Base-by-base conservation (phyloP, 768 basidiomycete species). In the Rhizopogon salebrosus region DNA sequence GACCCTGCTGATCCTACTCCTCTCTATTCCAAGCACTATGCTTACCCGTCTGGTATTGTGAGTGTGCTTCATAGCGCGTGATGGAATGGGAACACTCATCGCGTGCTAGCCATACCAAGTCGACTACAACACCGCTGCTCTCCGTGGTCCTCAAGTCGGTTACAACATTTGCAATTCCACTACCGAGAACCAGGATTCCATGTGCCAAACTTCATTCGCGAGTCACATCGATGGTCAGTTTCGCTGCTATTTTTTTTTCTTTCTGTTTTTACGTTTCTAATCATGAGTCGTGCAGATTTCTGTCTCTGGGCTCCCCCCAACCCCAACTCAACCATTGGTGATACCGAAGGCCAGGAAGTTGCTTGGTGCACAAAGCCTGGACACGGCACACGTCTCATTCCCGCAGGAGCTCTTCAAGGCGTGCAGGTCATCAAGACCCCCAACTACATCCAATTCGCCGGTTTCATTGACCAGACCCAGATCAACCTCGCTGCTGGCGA, bases 321-420 rank as follows among this genome's bases (percentile, higher is more conserved):
- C n/a, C 71, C 77, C 3, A 72, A 80, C 63, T 72, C 76, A 13
- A 66, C 70, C 16, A 83, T 92, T 40, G 84, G 77, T 31, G 75
- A 86, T 54, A 78, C 78, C 2, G 91, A 93, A 63, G 83, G 78
- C 38, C 72, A 81, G 63, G 83, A 81, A 61, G 85, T 92, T 9
- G 82, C 88, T 1, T 93, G 80, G 78, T 93, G 89, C 70, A 80
- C 83, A n/a, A 81, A 85, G 64, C 75, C 76, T 1, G 80, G 80
- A 6, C 80, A 78, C 50, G 90, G 90, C 2, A 83, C 87, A 3
- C 85, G 91, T 53, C 62, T 85, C 49, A 88, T 92, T 31, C 87
- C 87, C n/a, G 67, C 62, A 0, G 84, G 84, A 18, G 76, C 87
- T 29, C 66, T 91, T 29, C 65, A 66, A 2, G 89, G 86, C 51